Conservation (phyloP, 768 basidiomycete genomes). For the Mycena kentingensis region DNA sequence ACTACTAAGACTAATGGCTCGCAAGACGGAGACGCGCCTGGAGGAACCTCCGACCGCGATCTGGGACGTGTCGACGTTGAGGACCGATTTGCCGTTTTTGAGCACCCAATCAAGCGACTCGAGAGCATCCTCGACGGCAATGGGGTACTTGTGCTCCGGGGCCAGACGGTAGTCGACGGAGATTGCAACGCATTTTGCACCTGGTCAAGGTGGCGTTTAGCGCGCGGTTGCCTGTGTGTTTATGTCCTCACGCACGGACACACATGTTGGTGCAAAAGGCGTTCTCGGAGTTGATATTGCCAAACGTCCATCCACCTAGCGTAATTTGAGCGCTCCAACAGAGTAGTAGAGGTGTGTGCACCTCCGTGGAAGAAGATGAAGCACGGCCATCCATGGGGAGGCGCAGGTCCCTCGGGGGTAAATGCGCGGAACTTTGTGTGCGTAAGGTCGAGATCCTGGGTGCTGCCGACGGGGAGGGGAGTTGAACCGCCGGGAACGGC, state of each 20-base stretch:
- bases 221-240: not conserved
- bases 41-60: constrained; percentile 77
- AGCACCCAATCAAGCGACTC: constrained; percentile 66
- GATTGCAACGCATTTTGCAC: constrained; percentile 61
- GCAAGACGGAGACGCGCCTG: constrained; percentile 42
- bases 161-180: constrained; percentile 74
- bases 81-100: constrained; percentile 44
- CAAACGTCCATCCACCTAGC: constrained; percentile 77
- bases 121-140: constrained; percentile 71
- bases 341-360: constrained; percentile 24
- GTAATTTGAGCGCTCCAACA: not conserved
- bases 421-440: constrained; percentile 63
- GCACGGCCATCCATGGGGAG: constrained; percentile 65
- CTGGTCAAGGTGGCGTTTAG: constrained; percentile 31
- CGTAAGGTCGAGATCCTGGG: constrained; percentile 53
- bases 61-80: constrained; percentile 51
- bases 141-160: constrained; percentile 71
- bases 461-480: constrained; percentile 56
- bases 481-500: constrained; percentile 58
- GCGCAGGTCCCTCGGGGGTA: constrained; percentile 56
- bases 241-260: constrained; percentile 40
- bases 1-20: not conserved
- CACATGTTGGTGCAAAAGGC: constrained; percentile 64
- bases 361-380: constrained; percentile 79
- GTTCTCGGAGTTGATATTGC: constrained; percentile 61